phyloP scores from a whole-genome alignment of 192 early-diverging fungal species.

The Cetraspora pellucida region DNA sequence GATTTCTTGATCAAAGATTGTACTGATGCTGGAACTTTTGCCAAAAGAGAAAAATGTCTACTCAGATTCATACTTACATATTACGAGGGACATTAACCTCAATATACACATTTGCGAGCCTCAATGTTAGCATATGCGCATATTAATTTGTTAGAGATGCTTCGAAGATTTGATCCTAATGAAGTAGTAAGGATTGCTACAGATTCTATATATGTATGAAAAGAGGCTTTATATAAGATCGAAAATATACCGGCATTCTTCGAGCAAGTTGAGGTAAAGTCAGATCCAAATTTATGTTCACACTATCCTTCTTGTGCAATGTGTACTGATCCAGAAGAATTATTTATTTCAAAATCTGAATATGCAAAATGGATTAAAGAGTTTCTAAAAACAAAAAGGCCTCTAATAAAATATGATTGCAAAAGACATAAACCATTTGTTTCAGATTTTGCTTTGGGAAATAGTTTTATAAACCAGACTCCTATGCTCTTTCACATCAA shows the following conservation, averaged over 20 bases:
- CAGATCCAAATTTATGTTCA: background rate
- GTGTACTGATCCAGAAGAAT: no score
- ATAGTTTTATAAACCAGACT: background rate
- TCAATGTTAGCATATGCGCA: conserved; percentile 4
- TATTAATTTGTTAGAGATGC: conserved; percentile 15
- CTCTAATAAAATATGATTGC: background rate
- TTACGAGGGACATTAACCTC: background rate
- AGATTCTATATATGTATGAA: conserved; percentile 14
- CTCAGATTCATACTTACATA: conserved; percentile 16
- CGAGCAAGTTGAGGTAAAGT: conserved; percentile 1
- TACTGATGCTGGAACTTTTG: background rate
- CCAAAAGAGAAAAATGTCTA: background rate
- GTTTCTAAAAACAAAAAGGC: no score
- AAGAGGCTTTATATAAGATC: conserved; percentile 11
- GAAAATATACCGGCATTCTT: conserved; percentile 5
- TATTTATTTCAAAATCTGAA: no score
- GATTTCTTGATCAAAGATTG: conserved; percentile 22
- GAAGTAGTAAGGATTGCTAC: conserved; percentile 11
- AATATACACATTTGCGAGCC: conserved; percentile 17
- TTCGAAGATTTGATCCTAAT: conserved; percentile 3
- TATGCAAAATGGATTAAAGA: no score
- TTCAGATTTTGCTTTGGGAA: background rate
- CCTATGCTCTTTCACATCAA: background rate
- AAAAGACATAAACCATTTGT: background rate
- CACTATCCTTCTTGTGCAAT: background rate